Evolutionary conservation across 164 flowering plant genomes (phyloP), one percentile per base, ranked within the genome.

Genomic region (Magnolia officinalis): DNA sequence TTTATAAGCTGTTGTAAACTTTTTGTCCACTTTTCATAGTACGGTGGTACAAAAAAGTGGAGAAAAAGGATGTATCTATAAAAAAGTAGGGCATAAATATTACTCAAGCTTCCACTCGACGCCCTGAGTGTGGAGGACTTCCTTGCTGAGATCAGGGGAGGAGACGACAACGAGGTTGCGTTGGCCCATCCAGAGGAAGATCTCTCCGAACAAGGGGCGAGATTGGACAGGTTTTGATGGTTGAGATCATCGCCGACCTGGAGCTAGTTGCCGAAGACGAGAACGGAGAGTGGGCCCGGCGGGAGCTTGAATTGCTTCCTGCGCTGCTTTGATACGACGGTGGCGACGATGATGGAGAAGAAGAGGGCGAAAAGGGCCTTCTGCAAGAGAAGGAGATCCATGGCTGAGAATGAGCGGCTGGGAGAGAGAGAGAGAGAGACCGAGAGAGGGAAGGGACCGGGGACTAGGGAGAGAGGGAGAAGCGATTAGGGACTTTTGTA

Each of bases 191-290:
- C 95, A 89, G 31, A 91, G 81, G 26, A 91, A 79, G 0, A 91
- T 83, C 14, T 91, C 89, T 1, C 97, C 97, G 82, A 84, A 91
- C 82, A 85, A 59, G 81, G 82, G 31, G 97, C 95, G 4, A 88
- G 24, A 45, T 90, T 90, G 61, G 90, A 75, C 37, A 92, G 88
- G 78, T 92, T 92, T 4, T 91, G 90, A 85, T 92, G 95, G 88
- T 92, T 91, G 20, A 91, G 79, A 77, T 92, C 95, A 49, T 92
- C 93, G 10, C 97, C 95, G 65, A 92, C 97, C 75, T 92, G 95
- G 20, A 91, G 91, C 97, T 95, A 92, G 84, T 92, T 89, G 0
- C 97, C 97, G 77, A 92, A 92, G 13, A 92, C 78, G 2, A 95
- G 97, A 0, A 92, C 85, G 0, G 97, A 91, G 7, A 89, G 7